Evolutionary conservation across 2,329 filamentous ascomycete species (phyloP).

Genomic region (Xylariomycetidae sp.): DNA sequence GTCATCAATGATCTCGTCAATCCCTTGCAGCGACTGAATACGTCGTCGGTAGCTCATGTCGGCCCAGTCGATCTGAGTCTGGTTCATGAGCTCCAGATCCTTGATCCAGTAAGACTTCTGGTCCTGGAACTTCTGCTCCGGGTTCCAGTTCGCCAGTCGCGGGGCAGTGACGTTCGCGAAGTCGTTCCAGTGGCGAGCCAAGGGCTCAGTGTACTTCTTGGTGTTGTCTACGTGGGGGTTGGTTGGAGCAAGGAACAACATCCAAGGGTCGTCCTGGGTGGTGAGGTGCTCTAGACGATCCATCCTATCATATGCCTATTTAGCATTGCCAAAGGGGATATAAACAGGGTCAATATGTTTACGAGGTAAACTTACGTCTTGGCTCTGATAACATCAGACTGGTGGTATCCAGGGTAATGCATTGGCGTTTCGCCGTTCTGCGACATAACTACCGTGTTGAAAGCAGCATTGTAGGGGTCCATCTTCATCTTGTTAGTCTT

Average conservation of each 20-base stretch:
- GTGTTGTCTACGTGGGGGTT: constrained; percentile 3
- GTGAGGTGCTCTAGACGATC: constrained; percentile 2
- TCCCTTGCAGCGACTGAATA: constrained; percentile 1
- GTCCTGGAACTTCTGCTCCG: constrained; percentile 1
- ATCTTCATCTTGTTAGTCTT: constrained; percentile 7
- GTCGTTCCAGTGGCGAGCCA: background rate
- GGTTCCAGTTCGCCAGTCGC: constrained; percentile 3
- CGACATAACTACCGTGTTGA: constrained; percentile 21
- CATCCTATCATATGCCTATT: constrained; percentile 1
- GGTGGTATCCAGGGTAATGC: constrained; percentile 18
- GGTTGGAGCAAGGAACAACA: constrained; percentile 2
- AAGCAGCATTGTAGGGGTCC: constrained; percentile 23
- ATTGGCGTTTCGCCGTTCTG: constrained; percentile 15
- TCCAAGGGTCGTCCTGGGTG: constrained; percentile 1
- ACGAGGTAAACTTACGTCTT: constrained; percentile 19
- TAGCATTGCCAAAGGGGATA: constrained; percentile 15
- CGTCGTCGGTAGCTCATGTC: constrained; percentile 5
- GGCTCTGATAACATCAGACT: constrained; percentile 19
- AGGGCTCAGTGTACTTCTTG: constrained; percentile 1
- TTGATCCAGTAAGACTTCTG: constrained; percentile 4
- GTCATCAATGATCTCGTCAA: constrained; percentile 5
- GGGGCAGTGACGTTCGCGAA: constrained; percentile 2
- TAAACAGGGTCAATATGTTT: too few relatives aligned
- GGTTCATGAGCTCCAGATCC: constrained; percentile 3
- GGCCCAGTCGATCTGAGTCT: constrained; percentile 2